phyloP scores from a whole-genome alignment of 345 rosid genomes.

The Microthlaspi erraticum region DNA sequence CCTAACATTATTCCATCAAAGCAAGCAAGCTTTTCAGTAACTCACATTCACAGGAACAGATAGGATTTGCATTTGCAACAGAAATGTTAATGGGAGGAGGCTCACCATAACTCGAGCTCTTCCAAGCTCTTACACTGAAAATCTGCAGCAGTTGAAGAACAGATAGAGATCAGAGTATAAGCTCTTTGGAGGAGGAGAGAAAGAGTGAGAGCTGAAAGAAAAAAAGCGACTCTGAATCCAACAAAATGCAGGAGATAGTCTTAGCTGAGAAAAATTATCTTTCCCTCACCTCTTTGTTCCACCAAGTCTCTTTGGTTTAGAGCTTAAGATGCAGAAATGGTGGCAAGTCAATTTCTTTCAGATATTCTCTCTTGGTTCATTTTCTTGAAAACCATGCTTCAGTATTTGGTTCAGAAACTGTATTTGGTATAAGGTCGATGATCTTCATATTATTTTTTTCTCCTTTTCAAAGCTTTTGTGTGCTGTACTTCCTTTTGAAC shows the following conservation, averaged over 20 bases:
- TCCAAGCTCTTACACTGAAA: constrained; percentile 28
- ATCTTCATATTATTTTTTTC: constrained; percentile 6
- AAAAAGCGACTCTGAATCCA: constrained; percentile 47
- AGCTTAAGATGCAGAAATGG: constrained; percentile 46
- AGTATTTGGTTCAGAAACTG: constrained; percentile 1
- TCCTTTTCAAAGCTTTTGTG: constrained; percentile 30
- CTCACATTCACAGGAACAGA: constrained; percentile 22
- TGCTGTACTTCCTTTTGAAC: constrained; percentile 37
- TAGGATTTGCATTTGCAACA: constrained; percentile 15
- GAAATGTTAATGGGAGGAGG: constrained; percentile 8
- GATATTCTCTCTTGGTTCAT: constrained; percentile 35
- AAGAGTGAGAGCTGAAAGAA: constrained; percentile 1
- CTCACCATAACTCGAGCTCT: constrained; percentile 48
- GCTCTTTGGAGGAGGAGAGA: neutral
- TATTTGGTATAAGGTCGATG: constrained; percentile 28
- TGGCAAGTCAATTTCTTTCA: constrained; percentile 33
- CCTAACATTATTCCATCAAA: constrained; percentile 47
- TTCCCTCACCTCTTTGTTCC: constrained; percentile 35
- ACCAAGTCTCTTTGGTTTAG: constrained; percentile 31
- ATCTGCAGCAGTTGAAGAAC: constrained; percentile 19
- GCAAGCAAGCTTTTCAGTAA: constrained; percentile 23
- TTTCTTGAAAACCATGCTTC: constrained; percentile 36
- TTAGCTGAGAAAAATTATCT: constrained; percentile 5
- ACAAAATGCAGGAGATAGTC: constrained; percentile 43
- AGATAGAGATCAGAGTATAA: constrained; percentile 25